A percentile compares a stretch with the other conserved stretches of the same genome.
phyloP scores from a whole-genome alignment of 768 basidiomycete species.

The Mycena alexandri region DNA sequence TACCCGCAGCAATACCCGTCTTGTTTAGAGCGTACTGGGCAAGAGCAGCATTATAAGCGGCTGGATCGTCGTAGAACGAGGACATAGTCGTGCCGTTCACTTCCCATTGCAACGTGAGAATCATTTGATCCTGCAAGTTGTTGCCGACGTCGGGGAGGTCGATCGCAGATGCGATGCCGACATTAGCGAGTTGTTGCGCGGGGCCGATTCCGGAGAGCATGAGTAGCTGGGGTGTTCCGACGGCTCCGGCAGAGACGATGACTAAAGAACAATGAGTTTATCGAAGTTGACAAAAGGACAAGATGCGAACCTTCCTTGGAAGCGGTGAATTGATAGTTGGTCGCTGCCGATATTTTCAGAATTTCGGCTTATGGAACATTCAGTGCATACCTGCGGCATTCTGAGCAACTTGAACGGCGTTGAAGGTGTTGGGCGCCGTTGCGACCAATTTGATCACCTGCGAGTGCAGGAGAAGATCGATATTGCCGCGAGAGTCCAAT shows the following conservation, averaged over 20 bases:
- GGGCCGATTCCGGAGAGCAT: slow-evolving; percentile 57
- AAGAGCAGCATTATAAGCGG: slow-evolving; percentile 11
- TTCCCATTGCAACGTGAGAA: slow-evolving; percentile 29
- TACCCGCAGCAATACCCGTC: slow-evolving; percentile 26
- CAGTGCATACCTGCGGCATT: not conserved
- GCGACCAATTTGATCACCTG: slow-evolving; percentile 24
- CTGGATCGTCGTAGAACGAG: slow-evolving; percentile 14
- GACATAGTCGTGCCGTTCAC: slow-evolving; percentile 19
- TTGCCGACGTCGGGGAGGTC: slow-evolving; percentile 58
- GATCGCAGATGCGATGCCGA: slow-evolving; percentile 47
- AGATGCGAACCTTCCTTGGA: slow-evolving; percentile 22
- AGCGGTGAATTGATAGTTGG: slow-evolving; percentile 13
- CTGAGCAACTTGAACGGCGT: slow-evolving; percentile 15
- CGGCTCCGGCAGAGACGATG: slow-evolving; percentile 49
- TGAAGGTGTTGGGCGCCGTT: slow-evolving; percentile 1
- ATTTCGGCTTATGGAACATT: too few species aligned
- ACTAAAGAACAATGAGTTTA: slow-evolving; percentile 26
- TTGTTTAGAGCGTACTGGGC: slow-evolving; percentile 18
- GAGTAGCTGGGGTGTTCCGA: slow-evolving; percentile 43
- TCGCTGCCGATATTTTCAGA: not conserved
- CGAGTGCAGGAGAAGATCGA: slow-evolving; percentile 36
- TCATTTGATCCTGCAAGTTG: slow-evolving; percentile 53
- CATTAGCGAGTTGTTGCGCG: slow-evolving; percentile 38
- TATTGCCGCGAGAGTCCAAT: slow-evolving; percentile 33
- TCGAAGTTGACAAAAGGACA: not conserved